These are phyloP conservation scores for Ascochyta pisi DNA, from an alignment of 2,329 filamentous ascomycete genomes.

Conservation along the genomic window DNA sequence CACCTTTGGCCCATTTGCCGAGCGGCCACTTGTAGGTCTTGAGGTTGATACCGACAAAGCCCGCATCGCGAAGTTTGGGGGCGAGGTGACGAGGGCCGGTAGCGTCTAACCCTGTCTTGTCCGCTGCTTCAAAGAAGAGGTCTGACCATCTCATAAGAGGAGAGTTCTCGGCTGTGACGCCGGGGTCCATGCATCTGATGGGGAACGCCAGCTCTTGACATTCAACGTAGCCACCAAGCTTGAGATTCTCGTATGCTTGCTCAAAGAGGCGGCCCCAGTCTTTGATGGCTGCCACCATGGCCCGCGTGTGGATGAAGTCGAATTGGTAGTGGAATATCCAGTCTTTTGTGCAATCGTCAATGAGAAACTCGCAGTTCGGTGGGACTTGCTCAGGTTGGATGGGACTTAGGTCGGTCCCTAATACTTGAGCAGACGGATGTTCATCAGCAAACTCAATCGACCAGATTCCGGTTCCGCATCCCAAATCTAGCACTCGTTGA, in stretches of 20 bases:
- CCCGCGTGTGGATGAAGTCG: slow-evolving; percentile 64
- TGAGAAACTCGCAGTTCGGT: slow-evolving; percentile 44
- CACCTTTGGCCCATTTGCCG: slow-evolving; percentile 42
- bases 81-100: slow-evolving; percentile 50
- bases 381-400: slow-evolving; percentile 43
- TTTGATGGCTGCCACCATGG: slow-evolving; percentile 61
- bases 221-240: slow-evolving; percentile 60
- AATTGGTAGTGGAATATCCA: slow-evolving; percentile 64
- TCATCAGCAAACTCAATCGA: slow-evolving; percentile 42
- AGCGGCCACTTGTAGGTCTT: slow-evolving; percentile 43
- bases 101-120: slow-evolving; percentile 48
- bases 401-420: slow-evolving; percentile 46
- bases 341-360: slow-evolving; percentile 52
- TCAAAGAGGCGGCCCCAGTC: slow-evolving; percentile 61
- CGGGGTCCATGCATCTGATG: slow-evolving; percentile 30
- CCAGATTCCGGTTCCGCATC: slow-evolving; percentile 46
- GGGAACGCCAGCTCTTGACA: slow-evolving; percentile 53
- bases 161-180: slow-evolving; percentile 30
- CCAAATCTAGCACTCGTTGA: slow-evolving; percentile 42
- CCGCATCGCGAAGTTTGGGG: slow-evolving; percentile 28
- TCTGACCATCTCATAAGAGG: slow-evolving; percentile 37
- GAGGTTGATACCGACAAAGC: slow-evolving; percentile 38
- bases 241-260: slow-evolving; percentile 49
- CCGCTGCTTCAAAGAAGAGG: slow-evolving; percentile 34
- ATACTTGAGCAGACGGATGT: slow-evolving; percentile 41